Evolutionary conservation across 1,139 yeast genomes (phyloP).

Genomic region (Blastobotrys petasosporus): DNA sequence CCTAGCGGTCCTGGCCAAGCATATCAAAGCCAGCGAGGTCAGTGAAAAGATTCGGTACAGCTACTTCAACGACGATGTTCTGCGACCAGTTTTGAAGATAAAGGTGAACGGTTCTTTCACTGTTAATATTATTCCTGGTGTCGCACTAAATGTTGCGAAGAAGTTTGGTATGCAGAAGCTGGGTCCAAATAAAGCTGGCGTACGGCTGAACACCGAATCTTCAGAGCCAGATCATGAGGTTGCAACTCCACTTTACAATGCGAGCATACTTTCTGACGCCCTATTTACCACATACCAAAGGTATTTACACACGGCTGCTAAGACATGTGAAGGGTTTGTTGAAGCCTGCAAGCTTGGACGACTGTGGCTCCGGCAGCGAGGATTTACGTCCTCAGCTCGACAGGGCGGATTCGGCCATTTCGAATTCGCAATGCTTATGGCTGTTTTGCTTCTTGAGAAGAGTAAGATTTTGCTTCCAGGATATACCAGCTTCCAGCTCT

Average conservation of each 20-base stretch:
- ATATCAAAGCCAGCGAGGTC: constrained; percentile 39
- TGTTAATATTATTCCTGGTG: constrained; percentile 65
- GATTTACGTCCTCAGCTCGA: constrained; percentile 50
- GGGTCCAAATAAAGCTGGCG: constrained; percentile 57
- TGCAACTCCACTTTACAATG: constrained; percentile 82
- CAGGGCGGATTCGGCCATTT: constrained; percentile 86
- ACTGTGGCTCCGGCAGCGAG: constrained; percentile 85
- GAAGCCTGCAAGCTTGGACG: constrained; percentile 87
- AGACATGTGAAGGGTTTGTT: constrained; percentile 72
- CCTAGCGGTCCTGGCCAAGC: constrained; percentile 67
- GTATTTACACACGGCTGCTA: constrained; percentile 67
- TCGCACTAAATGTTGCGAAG: constrained; percentile 46
- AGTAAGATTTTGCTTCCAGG: constrained; percentile 72
- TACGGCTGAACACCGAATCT: constrained; percentile 45
- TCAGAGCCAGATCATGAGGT: constrained; percentile 42
- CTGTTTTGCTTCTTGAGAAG: constrained; percentile 72
- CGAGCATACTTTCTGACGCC: constrained; percentile 66
- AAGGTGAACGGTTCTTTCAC: constrained; percentile 38
- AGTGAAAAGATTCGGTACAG: constrained; percentile 45
- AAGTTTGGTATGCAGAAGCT: constrained; percentile 70
- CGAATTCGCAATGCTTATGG: constrained; percentile 77
- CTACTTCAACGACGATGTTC: constrained; percentile 37
- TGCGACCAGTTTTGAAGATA: constrained; percentile 32
- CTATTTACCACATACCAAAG: constrained; percentile 65
- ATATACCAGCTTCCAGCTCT: constrained; percentile 85